Evolutionary conservation across 1,284 basidiomycete genomes (phyloP), one percentile per base, ranked within the genome.

Genomic region (Leucoagaricus sp.): DNA sequence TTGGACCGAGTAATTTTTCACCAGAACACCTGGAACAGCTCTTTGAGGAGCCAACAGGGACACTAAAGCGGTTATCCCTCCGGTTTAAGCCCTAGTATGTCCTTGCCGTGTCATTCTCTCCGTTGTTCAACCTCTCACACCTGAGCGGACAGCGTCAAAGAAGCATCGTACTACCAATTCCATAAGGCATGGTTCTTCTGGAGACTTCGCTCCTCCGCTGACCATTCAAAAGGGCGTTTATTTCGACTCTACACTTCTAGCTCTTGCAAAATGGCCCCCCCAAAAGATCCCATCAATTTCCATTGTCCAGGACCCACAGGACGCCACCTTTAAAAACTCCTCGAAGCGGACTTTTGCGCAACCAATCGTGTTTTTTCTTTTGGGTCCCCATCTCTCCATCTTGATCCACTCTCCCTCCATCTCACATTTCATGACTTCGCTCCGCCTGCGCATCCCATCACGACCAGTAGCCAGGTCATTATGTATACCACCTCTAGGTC

Each of bases 21-120:
- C 89, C 88, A 2, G 86, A 89, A 60, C 85, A 87, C 66, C 61
- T 89, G 56, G 79, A 84, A 60, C 80, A 83, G 41, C 70, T 90
- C 31, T 78, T 90, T 56, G 64, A 58, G 60, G 69, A 61, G 68
- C 81, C 58, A 63, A 70, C 68, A 58, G 64, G 49, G 31, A 64
- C 61, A 0, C 58, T 90, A 59, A 60, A 65, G 31, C 72, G 72
- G 59, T 66, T 90, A 9, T 77, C 79, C 0, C 63, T 90, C 49
- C 72, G 84, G 60, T 89, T 91, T 65, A 76, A 82, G 50, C 87
- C 88, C 12, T 90, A 89, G 88, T 89, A 66, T 70, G 83, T 69
- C 28, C 8, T 47, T 25, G 21, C 4, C 48, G 25, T 21, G 33
- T 53, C 8, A 48, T 26, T 45, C 29, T 57, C 17, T 46, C 45